Percentiles rank a stretch among this genome's conserved stretches.
Conservation (phyloP, 768 basidiomycete species). For the Hirschioporus abietinus region DNA sequence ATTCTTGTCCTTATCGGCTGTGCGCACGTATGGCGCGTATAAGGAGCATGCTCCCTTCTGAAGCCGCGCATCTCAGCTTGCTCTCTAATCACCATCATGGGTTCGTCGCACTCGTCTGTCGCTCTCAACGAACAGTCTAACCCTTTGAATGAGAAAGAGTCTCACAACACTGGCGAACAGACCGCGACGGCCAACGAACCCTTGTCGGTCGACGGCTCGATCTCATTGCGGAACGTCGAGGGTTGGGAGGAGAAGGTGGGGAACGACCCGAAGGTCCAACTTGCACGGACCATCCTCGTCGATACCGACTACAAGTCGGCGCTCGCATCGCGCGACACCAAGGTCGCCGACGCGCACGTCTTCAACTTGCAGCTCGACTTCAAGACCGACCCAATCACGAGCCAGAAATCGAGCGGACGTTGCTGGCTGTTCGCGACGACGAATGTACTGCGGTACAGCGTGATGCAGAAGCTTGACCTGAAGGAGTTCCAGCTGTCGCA, state of each 20-base stretch:
- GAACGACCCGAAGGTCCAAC: conserved; percentile 53
- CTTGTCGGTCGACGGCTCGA: conserved; percentile 52
- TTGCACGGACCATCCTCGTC: conserved; percentile 72
- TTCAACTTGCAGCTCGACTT: conserved; percentile 81
- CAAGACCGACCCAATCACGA: conserved; percentile 78
- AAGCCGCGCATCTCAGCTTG: neutral
- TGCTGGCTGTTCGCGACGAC: conserved; percentile 97
- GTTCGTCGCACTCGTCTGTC: conserved; percentile 30
- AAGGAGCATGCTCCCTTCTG: neutral
- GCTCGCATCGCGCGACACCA: conserved; percentile 57
- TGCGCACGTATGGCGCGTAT: neutral
- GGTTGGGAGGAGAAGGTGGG: conserved; percentile 62
- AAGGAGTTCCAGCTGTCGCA: conserved; percentile 91
- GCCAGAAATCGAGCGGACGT: conserved; percentile 83
- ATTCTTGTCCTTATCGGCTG: neutral
- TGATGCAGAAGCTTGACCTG: conserved; percentile 82
- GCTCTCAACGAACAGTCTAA: conserved; percentile 9
- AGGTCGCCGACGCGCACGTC: conserved; percentile 63
- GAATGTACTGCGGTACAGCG: conserved; percentile 74
- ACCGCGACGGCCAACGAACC: conserved; percentile 22
- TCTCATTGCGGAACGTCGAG: conserved; percentile 51
- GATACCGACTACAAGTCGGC: conserved; percentile 62
- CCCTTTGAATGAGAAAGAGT: conserved; percentile 14
- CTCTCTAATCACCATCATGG: conserved; percentile 23
- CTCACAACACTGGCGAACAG: conserved; percentile 16